Evolutionary conservation across 805 yeast genomes (phyloP).

Genomic region (Pichia occidentalis): DNA sequence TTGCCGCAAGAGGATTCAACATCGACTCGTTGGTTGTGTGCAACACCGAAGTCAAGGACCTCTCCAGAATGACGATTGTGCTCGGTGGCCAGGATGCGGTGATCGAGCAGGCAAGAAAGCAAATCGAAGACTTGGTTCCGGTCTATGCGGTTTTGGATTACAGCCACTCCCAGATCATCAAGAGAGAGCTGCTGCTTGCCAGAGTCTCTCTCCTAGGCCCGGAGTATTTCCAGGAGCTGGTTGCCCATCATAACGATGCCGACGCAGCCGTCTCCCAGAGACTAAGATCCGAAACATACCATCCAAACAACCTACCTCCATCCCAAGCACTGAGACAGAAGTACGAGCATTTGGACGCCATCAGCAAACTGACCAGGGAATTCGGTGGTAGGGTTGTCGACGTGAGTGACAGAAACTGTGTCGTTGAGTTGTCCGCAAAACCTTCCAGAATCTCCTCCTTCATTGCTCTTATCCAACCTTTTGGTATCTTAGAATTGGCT

Average conservation of each 20-base stretch:
- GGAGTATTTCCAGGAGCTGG: constrained; percentile 94
- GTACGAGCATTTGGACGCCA: constrained; percentile 80
- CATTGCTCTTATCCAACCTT: constrained; percentile 85
- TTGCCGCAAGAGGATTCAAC: constrained; percentile 98
- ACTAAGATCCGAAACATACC: constrained; percentile 46
- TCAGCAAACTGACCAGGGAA: constrained; percentile 70
- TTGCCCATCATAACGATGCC: constrained; percentile 69
- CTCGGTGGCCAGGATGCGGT: constrained; percentile 92
- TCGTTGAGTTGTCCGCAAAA: constrained; percentile 90
- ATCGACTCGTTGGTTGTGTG: constrained; percentile 96
- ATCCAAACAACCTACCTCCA: constrained; percentile 84
- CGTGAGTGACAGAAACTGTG: constrained; percentile 86
- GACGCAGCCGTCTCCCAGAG: constrained; percentile 38
- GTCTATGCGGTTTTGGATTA: constrained; percentile 97
- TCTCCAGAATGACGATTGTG: constrained; percentile 95
- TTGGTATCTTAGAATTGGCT: constrained; percentile 93
- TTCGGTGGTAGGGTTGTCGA: constrained; percentile 94
- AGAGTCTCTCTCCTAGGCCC: constrained; percentile 92
- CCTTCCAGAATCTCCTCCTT: constrained; percentile 85
- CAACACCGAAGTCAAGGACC: constrained; percentile 90
- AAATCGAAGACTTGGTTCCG: constrained; percentile 95
- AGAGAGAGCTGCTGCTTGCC: constrained; percentile 85
- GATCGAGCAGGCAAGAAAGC: constrained; percentile 96
- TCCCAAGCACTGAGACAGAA: constrained; percentile 93
- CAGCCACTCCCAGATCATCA: constrained; percentile 80